Base-by-base conservation (phyloP, 2,329 filamentous ascomycete genomes). In the Pseudocercospora musae region DNA sequence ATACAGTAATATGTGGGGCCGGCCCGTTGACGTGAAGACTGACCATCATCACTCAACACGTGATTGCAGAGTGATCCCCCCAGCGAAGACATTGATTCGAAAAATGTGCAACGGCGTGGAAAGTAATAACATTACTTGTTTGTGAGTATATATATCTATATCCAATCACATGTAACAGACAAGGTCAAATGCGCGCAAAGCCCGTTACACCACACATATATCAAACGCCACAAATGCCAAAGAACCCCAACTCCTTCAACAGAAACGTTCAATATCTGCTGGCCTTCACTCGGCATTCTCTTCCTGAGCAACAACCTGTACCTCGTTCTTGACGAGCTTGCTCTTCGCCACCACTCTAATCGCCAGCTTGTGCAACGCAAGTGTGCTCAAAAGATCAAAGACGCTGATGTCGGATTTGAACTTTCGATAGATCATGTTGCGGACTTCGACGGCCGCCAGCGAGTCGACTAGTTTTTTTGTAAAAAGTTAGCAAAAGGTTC, bases 351-450 rank as follows among this genome's bases (percentile, higher is more conserved):
- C 59, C 9, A 61, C 44, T 21, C 29, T 40, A 9, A 48, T 25
- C 5, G 59, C 59, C 23, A 61, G 29, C 15, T 20, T 52, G 13
- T 40, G 44, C 25, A 61, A 25, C 2, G 59, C 40, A 20, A 61
- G 42, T 23, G 53, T 52, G 53, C 54, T 62, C 53, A 62, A 15
- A n/a, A 62, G 27, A 29, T 62, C 59, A 44, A 62, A 62, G 9
- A 62, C 53, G 20, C 37, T 49, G 20, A 62, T 20, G n/a, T 57
- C 54, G 5, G 53, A 31, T 18, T 56, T 56, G 21, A 62, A 44
- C 13, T 62, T 48, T 21, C 44, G 42, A 33, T 50, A 53, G 13
- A 54, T 59, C 56, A 50, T 53, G 20, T 53, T 54, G 29, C 60
- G 49, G 4, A 62, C 37, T 46, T 62, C 60, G 8, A 59, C 60